phyloP scores from a whole-genome alignment of 1,284 basidiomycete genomes.

The Trametes polyzona region DNA sequence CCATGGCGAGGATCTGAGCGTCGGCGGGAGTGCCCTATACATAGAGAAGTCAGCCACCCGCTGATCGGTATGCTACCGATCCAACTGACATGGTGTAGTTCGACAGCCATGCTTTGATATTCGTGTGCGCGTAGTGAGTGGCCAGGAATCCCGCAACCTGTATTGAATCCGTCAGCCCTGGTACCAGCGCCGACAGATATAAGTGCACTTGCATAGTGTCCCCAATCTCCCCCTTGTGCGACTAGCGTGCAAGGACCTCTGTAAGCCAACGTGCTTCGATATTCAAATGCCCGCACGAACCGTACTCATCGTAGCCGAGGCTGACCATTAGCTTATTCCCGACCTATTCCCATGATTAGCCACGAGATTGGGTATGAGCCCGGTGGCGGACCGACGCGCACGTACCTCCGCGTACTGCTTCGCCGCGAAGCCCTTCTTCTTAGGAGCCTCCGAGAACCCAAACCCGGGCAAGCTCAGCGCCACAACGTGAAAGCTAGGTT shows the following conservation, averaged over 20 bases:
- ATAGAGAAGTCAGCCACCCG: too few species aligned
- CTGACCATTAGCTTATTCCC: conserved; percentile 50
- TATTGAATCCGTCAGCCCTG: conserved; percentile 1
- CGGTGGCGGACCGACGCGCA: too few species aligned
- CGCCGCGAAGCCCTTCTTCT: conserved; percentile 40
- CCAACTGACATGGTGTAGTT: not conserved
- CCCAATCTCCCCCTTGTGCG: conserved; percentile 54
- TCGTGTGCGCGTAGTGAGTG: conserved; percentile 1
- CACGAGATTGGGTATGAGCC: not conserved
- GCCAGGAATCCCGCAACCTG: conserved; percentile 13
- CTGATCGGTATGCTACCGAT: too few species aligned
- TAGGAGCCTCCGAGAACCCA: conserved; percentile 53
- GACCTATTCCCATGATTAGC: too few species aligned
- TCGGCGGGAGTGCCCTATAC: not conserved
- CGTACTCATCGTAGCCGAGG: conserved; percentile 52
- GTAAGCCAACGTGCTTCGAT: too few species aligned
- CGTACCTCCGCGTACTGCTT: conserved; percentile 26
- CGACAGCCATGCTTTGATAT: conserved; percentile 10
- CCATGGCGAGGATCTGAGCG: not conserved
- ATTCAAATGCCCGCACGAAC: too few species aligned
- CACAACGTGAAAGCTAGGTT: conserved; percentile 64
- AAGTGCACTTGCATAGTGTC: conserved; percentile 39
- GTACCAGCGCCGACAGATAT: conserved; percentile 23
- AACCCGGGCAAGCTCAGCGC: conserved; percentile 55
- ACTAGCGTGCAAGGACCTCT: conserved; percentile 32